Conservation (phyloP, 2,329 filamentous ascomycete species). For the Calonectria pauciramosa region DNA sequence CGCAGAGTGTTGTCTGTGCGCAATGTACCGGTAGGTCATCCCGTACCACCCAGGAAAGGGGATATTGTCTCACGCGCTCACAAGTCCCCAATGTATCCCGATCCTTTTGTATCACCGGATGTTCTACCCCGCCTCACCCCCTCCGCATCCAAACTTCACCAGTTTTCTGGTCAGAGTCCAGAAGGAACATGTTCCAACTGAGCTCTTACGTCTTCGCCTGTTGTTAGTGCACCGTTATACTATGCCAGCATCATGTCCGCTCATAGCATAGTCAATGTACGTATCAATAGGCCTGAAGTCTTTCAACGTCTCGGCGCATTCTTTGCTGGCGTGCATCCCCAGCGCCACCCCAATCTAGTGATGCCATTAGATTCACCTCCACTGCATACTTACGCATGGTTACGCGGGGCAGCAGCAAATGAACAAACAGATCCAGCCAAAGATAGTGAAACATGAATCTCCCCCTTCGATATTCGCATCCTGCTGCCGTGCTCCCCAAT, state of each 20-base stretch:
- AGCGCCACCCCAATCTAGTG: neutral
- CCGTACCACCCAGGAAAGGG: neutral
- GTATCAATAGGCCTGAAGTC: neutral
- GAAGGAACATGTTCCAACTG: neutral
- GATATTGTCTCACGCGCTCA: neutral
- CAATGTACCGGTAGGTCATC: neutral
- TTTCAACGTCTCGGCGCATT: neutral
- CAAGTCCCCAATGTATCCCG: neutral
- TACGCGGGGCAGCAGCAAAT: neutral
- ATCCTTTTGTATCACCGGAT: neutral
- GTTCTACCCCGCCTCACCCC: neutral
- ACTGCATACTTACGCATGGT: neutral
- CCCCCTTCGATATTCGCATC: neutral
- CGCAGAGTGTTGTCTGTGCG: neutral
- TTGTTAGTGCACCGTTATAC: too few relatives aligned
- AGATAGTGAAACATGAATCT: neutral
- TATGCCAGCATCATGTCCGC: neutral
- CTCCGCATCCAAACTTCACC: neutral
- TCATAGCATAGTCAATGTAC: neutral
- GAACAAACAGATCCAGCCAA: neutral
- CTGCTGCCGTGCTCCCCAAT: neutral
- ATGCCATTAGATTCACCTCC: too few relatives aligned
- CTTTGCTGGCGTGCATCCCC: neutral
- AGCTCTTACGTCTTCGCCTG: neutral
- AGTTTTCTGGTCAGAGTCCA: neutral